These are phyloP conservation scores for Periconia digitata DNA, from an alignment of 2,329 filamentous ascomycete species.

Conservation along the genomic window DNA sequence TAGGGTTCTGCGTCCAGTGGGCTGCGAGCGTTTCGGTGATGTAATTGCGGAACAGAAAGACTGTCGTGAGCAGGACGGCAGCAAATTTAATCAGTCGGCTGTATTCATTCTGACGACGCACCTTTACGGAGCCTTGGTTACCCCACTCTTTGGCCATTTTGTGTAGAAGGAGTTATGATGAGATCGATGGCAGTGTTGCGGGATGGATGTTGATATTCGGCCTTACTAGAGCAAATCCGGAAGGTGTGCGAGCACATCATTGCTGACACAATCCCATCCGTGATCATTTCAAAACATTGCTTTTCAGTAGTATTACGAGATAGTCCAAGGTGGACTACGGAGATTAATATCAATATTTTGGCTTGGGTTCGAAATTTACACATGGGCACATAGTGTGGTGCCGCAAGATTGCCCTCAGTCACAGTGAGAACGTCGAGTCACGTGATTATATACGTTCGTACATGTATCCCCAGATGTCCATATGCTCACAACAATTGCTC, in stretches of 20 bases:
- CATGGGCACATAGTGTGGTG: too few relatives aligned
- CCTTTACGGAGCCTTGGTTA: slow-evolving; percentile 5
- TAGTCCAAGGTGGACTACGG: too few relatives aligned
- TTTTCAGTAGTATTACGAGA: too few relatives aligned
- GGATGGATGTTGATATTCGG: slow-evolving; percentile 4
- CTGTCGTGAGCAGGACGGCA: slow-evolving; percentile 10
- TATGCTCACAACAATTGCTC: too few relatives aligned
- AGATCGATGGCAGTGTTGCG: slow-evolving; percentile 4
- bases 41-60: slow-evolving; percentile 16
- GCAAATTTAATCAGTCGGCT: slow-evolving; percentile 5
- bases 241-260: slow-evolving; percentile 20
- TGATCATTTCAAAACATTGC: background rate
- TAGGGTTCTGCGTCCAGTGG: slow-evolving; percentile 1
- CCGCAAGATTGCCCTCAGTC: too few relatives aligned
- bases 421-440: too few relatives aligned
- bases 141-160: slow-evolving; percentile 21
- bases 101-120: background rate
- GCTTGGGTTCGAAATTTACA: too few relatives aligned
- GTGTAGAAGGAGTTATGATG: slow-evolving; percentile 6
- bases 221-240: slow-evolving; percentile 2
- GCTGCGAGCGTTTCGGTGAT: slow-evolving; percentile 10
- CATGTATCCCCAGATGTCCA: too few relatives aligned
- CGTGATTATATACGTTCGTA: too few relatives aligned
- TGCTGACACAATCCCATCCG: too few relatives aligned
- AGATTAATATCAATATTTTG: too few relatives aligned